These are phyloP conservation scores for Fragaria ananassa DNA, from an alignment of 306 rosid species.

Conservation along the genomic window DNA sequence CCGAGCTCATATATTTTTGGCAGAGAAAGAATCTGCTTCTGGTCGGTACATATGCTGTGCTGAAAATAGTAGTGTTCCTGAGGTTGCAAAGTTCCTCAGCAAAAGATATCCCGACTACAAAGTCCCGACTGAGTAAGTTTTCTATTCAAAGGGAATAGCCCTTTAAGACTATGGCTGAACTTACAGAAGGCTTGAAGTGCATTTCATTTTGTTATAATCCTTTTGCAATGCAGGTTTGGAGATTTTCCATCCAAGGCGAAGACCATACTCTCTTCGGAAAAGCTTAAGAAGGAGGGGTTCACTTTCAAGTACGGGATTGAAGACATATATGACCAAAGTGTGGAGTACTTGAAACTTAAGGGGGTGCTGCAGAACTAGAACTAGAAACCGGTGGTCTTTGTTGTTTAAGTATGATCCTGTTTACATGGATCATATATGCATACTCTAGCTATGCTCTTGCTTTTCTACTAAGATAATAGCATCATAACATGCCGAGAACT, in stretches of 20 bases:
- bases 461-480: neutral
- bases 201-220: neutral
- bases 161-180: neutral
- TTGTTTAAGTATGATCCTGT: neutral
- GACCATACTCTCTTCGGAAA: slow-evolving; percentile 56
- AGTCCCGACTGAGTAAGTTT: slow-evolving; percentile 66
- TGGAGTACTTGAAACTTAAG: slow-evolving; percentile 62
- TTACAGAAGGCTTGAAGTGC: neutral
- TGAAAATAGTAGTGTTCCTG: slow-evolving; percentile 58
- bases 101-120: slow-evolving; percentile 55
- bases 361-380: slow-evolving; percentile 46
- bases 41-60: slow-evolving; percentile 69
- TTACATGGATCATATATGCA: neutral
- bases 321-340: slow-evolving; percentile 56
- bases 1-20: slow-evolving; percentile 67
- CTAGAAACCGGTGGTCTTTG: neutral
- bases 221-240: slow-evolving; percentile 51
- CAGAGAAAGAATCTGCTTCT: slow-evolving; percentile 77
- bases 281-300: slow-evolving; percentile 75
- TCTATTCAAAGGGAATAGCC: neutral
- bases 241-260: slow-evolving; percentile 58
- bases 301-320: slow-evolving; percentile 57
- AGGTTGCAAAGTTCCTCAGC: slow-evolving; percentile 67
- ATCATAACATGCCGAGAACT: neutral
- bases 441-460: slow-evolving; percentile 6